Base-by-base conservation (phyloP, 1,284 basidiomycete species). In the Moniliella sp. region DNA sequence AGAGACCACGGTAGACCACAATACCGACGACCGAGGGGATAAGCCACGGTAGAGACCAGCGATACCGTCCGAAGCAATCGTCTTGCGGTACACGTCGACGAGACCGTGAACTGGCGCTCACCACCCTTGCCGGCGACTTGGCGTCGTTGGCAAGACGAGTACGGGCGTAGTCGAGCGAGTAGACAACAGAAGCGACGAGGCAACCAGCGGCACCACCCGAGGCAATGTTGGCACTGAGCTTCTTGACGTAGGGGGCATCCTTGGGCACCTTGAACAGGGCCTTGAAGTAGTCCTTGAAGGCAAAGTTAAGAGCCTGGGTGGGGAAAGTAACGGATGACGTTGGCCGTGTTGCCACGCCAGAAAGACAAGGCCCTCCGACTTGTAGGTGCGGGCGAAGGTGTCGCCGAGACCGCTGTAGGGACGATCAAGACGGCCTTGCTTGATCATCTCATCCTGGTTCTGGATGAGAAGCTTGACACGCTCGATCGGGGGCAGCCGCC, bases 401-500 rank as follows among this genome's bases (percentile, higher is more conserved):
- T 59, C 56, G 35, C 55, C 54, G 35, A 59, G 56, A 34, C 56
- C 56, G 54, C 52, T 59, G 56, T 59, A 59, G 32, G 56, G 56
- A 29, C 40, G 27, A 30, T 54, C 43, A 30, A 59, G 55, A 45
- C 56, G 56, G 42, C 56, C 56, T 48, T 59, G 56, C 50, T 57
- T 57, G 52, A 58, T 58, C 53, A 58, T 58, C 51, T 59, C 56
- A 37, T 50, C 56, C 50, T 59, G 56, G 48, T 59, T 59, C 51
- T 59, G 56, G 54, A 59, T 51, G 27, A 59, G 49, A 36, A 59
- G 56, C 54, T 59, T 59, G 44, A 59, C 42, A 38, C 56, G 54
- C 51, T 59, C 56, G 27, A 59, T 59, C 48, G n/a, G 56, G 56
- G 43, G 56, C 56, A 32, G 56, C 56, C 31, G 55, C 56, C 13